phyloP scores from a whole-genome alignment of 1,139 yeast species.

The Yamadazyma dendronema region DNA sequence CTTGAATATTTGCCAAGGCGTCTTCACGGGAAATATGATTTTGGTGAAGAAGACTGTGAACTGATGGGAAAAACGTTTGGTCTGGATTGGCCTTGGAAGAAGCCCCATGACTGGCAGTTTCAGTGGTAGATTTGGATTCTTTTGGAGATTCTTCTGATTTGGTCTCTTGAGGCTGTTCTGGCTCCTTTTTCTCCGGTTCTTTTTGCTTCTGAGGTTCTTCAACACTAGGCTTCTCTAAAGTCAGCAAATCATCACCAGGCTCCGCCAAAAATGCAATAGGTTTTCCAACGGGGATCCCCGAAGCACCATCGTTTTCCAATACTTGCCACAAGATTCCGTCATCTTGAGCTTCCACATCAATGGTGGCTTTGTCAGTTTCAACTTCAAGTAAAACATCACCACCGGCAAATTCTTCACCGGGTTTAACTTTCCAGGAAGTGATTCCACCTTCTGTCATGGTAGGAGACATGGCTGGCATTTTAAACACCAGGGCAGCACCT shows the following conservation, averaged over 20 bases:
- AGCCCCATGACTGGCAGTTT: conserved; percentile 12
- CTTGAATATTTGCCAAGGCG: conserved; percentile 68
- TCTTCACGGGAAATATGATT: conserved; percentile 65
- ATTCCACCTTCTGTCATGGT: conserved; percentile 98
- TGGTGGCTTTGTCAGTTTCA: conserved; percentile 92
- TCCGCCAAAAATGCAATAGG: conserved; percentile 90
- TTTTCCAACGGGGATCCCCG: conserved; percentile 79
- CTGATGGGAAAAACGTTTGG: conserved; percentile 81
- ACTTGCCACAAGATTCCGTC: conserved; percentile 88
- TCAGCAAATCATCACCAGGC: conserved; percentile 73
- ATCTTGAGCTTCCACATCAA: conserved; percentile 90
- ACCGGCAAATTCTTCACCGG: conserved; percentile 72
- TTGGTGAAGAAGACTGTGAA: conserved; percentile 59
- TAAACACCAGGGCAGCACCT: conserved; percentile 58
- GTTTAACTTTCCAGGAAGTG: conserved; percentile 86
- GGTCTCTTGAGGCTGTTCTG: conserved; percentile 17
- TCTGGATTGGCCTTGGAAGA: conserved; percentile 53
- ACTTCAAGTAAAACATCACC: conserved; percentile 90
- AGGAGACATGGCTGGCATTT: conserved; percentile 99
- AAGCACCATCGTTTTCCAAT: conserved; percentile 65
- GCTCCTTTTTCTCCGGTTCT: conserved; percentile 8
- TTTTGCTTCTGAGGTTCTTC: conserved; percentile 15
- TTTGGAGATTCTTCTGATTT: conserved; percentile 13
- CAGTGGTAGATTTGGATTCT: conserved; percentile 4
- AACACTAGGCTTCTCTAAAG: conserved; percentile 57